Evolutionary conservation across 192 early-diverging fungal genomes (phyloP).

Genomic region (Backusella psychrophila): DNA sequence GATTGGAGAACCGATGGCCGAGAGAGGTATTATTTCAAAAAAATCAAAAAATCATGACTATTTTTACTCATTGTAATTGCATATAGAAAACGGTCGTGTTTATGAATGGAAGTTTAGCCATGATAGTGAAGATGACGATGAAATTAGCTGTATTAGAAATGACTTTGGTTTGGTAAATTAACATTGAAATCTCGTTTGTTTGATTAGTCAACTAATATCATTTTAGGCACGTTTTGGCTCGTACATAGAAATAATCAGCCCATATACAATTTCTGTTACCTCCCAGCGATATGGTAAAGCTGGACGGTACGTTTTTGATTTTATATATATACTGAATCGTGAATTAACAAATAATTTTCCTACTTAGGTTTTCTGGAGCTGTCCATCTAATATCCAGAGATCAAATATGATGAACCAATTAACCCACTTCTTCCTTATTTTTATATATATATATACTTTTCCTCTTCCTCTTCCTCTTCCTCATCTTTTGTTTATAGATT

Average conservation of each 20-base stretch:
- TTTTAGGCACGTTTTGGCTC: slow-evolving; percentile 30
- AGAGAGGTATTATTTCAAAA: slow-evolving; percentile 17
- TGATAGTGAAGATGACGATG: neutral
- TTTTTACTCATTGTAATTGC: neutral
- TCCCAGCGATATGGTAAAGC: slow-evolving; percentile 17
- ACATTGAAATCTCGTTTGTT: neutral
- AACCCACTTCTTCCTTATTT: neutral
- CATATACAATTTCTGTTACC: slow-evolving; percentile 15
- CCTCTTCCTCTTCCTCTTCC: neutral
- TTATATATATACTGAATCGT: neutral
- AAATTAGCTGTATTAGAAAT: slow-evolving; percentile 15
- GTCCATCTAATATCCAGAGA: slow-evolving; percentile 6
- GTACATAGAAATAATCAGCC: neutral
- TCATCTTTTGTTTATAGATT: neutral
- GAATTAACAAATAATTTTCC: neutral
- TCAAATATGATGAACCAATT: neutral
- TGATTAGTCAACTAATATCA: neutral
- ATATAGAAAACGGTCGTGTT: slow-evolving; percentile 30
- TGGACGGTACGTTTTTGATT: slow-evolving; percentile 12
- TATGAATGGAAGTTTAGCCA: slow-evolving; percentile 19
- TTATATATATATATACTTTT: neutral
- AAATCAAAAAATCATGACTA: neutral
- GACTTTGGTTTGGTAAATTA: neutral
- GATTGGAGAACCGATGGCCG: slow-evolving; percentile 37
- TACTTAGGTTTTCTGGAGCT: slow-evolving; percentile 16